A percentile compares a stretch with the other conserved stretches of the same genome.
These are phyloP conservation scores for Hygrophoropsis aurantiaca DNA, from an alignment of 768 basidiomycete genomes.

Conservation along the genomic window DNA sequence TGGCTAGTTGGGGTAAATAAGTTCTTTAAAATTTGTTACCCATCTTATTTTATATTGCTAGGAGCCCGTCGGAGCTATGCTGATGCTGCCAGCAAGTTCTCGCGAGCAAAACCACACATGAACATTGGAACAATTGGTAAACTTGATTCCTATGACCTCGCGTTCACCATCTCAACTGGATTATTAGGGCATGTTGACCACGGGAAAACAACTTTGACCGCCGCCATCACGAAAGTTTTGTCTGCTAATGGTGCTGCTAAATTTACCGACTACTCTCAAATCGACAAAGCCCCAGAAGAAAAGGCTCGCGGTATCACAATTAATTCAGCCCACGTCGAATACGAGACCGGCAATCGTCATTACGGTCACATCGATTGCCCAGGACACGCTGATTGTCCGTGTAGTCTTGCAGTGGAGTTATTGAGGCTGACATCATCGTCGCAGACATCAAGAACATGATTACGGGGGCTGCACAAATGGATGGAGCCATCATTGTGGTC, in stretches of 20 bases:
- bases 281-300: slow-evolving; percentile 99
- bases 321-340: slow-evolving; percentile 98
- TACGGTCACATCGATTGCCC: slow-evolving; percentile 99
- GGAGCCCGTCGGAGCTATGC: slow-evolving; percentile 63
- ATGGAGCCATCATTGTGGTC: slow-evolving; percentile 93
- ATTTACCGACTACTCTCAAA: slow-evolving; percentile 95
- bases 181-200: slow-evolving; percentile 88
- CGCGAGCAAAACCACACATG: slow-evolving; percentile 85
- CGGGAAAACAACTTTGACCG: slow-evolving; percentile 96
- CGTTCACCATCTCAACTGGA: slow-evolving; percentile 12
- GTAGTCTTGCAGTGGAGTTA: slow-evolving; percentile 7
- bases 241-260: slow-evolving; percentile 67
- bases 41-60: slow-evolving; percentile 8
- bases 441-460: slow-evolving; percentile 98
- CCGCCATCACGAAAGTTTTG: slow-evolving; percentile 93
- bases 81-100: slow-evolving; percentile 58
- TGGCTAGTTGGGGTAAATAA: slow-evolving; percentile 9
- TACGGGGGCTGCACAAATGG: slow-evolving; percentile 98
- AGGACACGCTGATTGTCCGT: slow-evolving; percentile 90
- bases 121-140: slow-evolving; percentile 93
- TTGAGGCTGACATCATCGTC: not conserved
- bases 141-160: slow-evolving; percentile 11
- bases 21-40: slow-evolving; percentile 24
- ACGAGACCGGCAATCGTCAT: slow-evolving; percentile 86
- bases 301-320: slow-evolving; percentile 99